These are phyloP conservation scores for Leavenworthia alabamica DNA, from an alignment of 345 rosid species.

Conservation along the genomic window DNA sequence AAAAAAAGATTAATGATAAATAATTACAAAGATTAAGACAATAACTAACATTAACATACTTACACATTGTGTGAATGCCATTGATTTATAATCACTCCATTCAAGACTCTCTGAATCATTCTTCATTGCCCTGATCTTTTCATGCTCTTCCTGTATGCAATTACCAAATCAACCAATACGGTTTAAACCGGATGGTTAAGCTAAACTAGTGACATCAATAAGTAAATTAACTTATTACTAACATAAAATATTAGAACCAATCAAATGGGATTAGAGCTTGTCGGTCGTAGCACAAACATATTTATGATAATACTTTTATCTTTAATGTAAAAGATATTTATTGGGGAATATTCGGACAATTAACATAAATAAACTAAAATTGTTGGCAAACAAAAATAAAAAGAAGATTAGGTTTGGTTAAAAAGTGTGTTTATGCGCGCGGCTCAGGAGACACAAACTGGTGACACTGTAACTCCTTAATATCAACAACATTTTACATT, in stretches of 20 bases:
- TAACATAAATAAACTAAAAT: constrained; percentile 3
- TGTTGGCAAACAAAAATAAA: constrained; percentile 10
- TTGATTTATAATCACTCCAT: constrained; percentile 93
- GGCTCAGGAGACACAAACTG: constrained; percentile 26
- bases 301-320: constrained; percentile 12
- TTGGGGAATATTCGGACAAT: constrained; percentile 19
- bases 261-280: constrained; percentile 6
- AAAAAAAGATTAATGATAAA: neutral
- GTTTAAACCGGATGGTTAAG: too few relatives aligned
- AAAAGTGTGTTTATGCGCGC: constrained; percentile 27
- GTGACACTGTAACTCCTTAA: constrained; percentile 19
- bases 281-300: constrained; percentile 24
- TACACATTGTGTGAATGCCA: constrained; percentile 98
- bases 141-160: constrained; percentile 90
- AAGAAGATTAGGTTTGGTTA: constrained; percentile 22
- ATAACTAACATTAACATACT: constrained; percentile 20
- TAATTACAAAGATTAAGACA: neutral
- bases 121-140: constrained; percentile 58
- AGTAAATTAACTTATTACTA: neutral
- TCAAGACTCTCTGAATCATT: constrained; percentile 45
- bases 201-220: constrained; percentile 25
- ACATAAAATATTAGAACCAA: neutral
- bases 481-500: constrained; percentile 17
- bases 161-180: neutral
- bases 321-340: constrained; percentile 10